Percentiles rank a stretch among this genome's conserved stretches.
phyloP scores from a whole-genome alignment of 192 early-diverging fungal species.

The Gamsiella multidivaricata region DNA sequence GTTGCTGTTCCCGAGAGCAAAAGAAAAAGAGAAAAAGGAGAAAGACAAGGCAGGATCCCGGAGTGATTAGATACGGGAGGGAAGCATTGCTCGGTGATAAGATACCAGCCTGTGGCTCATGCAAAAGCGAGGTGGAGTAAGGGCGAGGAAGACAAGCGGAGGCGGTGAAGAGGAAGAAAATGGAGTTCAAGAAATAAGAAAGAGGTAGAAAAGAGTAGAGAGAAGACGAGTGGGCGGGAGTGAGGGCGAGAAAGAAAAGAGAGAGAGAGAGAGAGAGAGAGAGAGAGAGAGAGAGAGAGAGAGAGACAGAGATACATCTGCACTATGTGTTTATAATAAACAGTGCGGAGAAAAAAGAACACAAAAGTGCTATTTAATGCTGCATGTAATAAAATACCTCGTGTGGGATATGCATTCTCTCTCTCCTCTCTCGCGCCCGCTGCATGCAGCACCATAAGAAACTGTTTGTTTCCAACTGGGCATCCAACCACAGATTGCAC shows the following conservation, averaged over 20 bases:
- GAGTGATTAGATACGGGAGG: background rate
- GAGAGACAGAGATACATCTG: background rate
- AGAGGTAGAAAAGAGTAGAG: background rate
- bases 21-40: too few species aligned
- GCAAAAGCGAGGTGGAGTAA: background rate
- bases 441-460: too few species aligned
- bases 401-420: too few species aligned
- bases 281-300: background rate
- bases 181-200: background rate
- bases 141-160: background rate
- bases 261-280: conserved; percentile 2
- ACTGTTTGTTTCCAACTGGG: too few species aligned
- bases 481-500: too few species aligned
- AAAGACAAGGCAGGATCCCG: too few species aligned
- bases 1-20: background rate
- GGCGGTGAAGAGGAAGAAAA: background rate
- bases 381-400: too few species aligned
- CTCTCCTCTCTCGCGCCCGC: too few species aligned
- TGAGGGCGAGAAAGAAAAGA: background rate
- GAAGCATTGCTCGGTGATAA: background rate
- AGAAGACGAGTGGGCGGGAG: background rate
- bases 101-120: too few species aligned
- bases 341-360: too few species aligned
- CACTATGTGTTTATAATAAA: background rate
- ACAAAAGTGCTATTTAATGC: too few species aligned